Evolutionary conservation across 2,329 filamentous ascomycete genomes (phyloP), one percentile per base, ranked within the genome.

Genomic region (Fusarium incarnatum): DNA sequence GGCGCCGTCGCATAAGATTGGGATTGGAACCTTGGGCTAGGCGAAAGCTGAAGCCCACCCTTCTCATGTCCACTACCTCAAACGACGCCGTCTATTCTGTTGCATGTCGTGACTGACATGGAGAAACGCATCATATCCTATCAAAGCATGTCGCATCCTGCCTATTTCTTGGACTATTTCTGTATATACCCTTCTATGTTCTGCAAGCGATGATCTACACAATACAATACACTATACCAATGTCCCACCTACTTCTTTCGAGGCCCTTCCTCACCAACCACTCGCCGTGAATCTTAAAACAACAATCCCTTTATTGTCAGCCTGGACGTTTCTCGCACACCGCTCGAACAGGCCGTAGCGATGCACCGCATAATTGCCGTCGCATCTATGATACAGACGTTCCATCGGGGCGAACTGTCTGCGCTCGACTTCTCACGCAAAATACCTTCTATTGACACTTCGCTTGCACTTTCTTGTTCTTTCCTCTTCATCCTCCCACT

Each of bases 401-500:
- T 15, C 6, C 8, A 32, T 18, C 16, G 9, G 18, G 32, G 16
- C 3, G 34, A 37, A 9, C 34, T n/a, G 5, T 18, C 3, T 1
- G 5, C 16, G 18, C 9, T 5, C 9, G 16, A 3, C 34, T n/a
- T 7, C 12, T 4, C 15, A n/a, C 5, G 16, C 9, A 6, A 2
- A 2, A 10, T n/a, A 18, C 3, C 9, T 37, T 3, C 3, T 5
- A n/a, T 6, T 6, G 5, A 1, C 5, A 16, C 9, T n/a, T 37
- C 10, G 5, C 1, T n/a, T n/a, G 9, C 34, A 6, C 16, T 18
- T 10, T 5, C 16, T n/a, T 37, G 16, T 16, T 30, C 16, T 6
- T 11, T 3, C 8, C 12, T 13, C 28, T 30, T 7, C 28, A 30
- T 30, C 2, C 2, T 2, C 28, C 28, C 1, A 30, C 6, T n/a